phyloP scores from a whole-genome alignment of 2,329 filamentous ascomycete genomes.

The Exophiala sp. region DNA sequence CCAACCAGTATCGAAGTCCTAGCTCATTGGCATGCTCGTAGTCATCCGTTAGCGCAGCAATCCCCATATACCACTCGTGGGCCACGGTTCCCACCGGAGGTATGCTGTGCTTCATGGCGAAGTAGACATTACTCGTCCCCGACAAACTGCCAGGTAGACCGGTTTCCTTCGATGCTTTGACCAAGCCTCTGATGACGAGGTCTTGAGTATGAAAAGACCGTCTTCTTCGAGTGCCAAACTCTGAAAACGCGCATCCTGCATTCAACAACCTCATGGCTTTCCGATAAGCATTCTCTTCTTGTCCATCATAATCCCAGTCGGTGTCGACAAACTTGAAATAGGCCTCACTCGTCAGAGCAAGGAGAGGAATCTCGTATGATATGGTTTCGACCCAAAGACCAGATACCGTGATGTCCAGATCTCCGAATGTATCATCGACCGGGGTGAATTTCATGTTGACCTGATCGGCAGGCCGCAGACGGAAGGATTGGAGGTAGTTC shows the following conservation, averaged over 20 bases:
- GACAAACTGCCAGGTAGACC: conserved; percentile 62
- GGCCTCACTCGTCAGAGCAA: conserved; percentile 87
- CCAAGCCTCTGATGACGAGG: conserved; percentile 80
- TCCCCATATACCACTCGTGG: conserved; percentile 99
- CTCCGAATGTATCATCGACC: conserved; percentile 63
- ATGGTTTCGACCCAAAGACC: conserved; percentile 93
- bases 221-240: conserved; percentile 84
- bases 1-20: conserved; percentile 81
- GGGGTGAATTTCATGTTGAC: conserved; percentile 62
- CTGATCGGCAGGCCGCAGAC: conserved; percentile 73
- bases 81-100: conserved; percentile 82
- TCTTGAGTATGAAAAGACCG: conserved; percentile 94
- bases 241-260: conserved; percentile 80
- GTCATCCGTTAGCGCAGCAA: conserved; percentile 81
- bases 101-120: conserved; percentile 87
- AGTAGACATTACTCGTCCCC: conserved; percentile 93
- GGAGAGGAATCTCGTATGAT: conserved; percentile 90
- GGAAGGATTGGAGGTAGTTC: conserved; percentile 72
- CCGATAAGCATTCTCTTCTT: conserved; percentile 74
- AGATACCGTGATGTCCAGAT: conserved; percentile 68
- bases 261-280: conserved; percentile 76
- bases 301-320: conserved; percentile 83
- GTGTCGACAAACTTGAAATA: conserved; percentile 96
- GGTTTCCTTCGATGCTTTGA: conserved; percentile 67
- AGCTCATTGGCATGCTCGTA: conserved; percentile 80